These are phyloP conservation scores for Curvularia eragrostidis DNA, from an alignment of 2,329 filamentous ascomycete species.

Conservation along the genomic window DNA sequence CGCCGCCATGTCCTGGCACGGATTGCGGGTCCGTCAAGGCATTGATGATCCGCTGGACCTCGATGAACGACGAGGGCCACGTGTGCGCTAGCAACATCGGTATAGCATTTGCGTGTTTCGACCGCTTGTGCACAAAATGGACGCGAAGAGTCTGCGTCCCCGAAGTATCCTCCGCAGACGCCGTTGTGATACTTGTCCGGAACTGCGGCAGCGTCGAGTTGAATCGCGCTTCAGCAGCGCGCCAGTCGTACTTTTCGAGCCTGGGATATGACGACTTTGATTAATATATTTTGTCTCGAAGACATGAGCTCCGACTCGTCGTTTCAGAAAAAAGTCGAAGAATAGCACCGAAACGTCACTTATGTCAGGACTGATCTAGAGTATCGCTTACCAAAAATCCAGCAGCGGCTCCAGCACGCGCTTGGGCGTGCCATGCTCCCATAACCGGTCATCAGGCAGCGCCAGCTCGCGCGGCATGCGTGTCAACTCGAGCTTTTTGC, in stretches of 20 bases:
- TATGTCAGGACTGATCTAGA: no score
- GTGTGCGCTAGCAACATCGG: slow-evolving; percentile 70
- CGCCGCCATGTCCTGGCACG: slow-evolving; percentile 35
- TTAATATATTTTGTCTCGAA: neutral
- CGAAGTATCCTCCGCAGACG: slow-evolving; percentile 22
- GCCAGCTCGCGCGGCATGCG: slow-evolving; percentile 67
- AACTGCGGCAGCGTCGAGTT: slow-evolving; percentile 69
- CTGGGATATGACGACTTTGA: slow-evolving; percentile 31
- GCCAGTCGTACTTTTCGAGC: slow-evolving; percentile 72
- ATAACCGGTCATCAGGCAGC: slow-evolving; percentile 57
- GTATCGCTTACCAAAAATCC: slow-evolving; percentile 61
- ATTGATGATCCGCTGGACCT: slow-evolving; percentile 63
- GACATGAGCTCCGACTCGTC: slow-evolving; percentile 27
- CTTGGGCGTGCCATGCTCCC: slow-evolving; percentile 65
- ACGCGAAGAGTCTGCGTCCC: slow-evolving; percentile 56
- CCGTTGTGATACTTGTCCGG: slow-evolving; percentile 61
- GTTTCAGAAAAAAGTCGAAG: neutral
- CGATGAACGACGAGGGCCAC: slow-evolving; percentile 70
- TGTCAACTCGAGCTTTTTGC: slow-evolving; percentile 70
- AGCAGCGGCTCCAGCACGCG: slow-evolving; percentile 67
- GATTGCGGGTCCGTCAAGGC: slow-evolving; percentile 62
- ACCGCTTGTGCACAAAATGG: slow-evolving; percentile 70
- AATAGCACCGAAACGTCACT: no score
- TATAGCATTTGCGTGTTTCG: slow-evolving; percentile 61
- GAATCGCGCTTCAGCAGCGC: slow-evolving; percentile 63